Conservation (phyloP, 2,329 filamentous ascomycete genomes). For the Dactylellina haptotyla region DNA sequence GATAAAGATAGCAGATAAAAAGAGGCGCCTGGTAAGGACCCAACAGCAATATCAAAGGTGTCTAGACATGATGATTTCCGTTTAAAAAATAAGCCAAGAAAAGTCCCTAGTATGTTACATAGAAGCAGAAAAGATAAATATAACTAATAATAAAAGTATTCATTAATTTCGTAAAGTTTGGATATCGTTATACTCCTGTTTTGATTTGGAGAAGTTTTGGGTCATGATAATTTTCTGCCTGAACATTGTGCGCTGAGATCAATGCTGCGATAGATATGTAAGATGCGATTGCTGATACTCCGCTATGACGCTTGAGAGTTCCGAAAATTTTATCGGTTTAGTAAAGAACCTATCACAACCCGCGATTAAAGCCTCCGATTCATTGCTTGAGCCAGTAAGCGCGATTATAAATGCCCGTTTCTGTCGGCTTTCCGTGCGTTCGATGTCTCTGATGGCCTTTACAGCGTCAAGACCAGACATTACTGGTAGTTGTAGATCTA, state of each 20-base stretch:
- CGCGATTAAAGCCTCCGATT: constrained; percentile 59
- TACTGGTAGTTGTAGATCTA: constrained; percentile 55
- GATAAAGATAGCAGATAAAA: no score
- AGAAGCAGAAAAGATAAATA: constrained; percentile 15
- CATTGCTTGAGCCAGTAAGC: constrained; percentile 60
- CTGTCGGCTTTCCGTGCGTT: constrained; percentile 24
- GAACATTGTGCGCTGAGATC: no score
- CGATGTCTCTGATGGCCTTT: constrained; percentile 54
- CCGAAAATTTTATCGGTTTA: constrained; percentile 27
- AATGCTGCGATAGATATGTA: constrained; percentile 21
- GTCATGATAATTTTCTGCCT: no score
- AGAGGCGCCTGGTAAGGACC: constrained; percentile 1
- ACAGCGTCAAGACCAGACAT: constrained; percentile 56
- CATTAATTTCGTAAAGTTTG: constrained; percentile 11
- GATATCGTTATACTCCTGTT: neutral
- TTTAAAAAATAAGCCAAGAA: constrained; percentile 17
- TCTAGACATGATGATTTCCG: constrained; percentile 46
- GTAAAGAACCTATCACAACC: constrained; percentile 43
- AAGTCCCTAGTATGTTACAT: constrained; percentile 33
- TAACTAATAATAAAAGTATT: neutral
- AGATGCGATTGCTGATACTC: constrained; percentile 28
- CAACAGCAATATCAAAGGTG: neutral
- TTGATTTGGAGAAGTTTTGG: neutral
- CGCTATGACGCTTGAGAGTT: constrained; percentile 18
- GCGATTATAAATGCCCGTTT: constrained; percentile 61